Evolutionary conservation across 2,329 filamentous ascomycete species (phyloP), one percentile per base, ranked within the genome.

Genomic region (Aspergillus sp.): DNA sequence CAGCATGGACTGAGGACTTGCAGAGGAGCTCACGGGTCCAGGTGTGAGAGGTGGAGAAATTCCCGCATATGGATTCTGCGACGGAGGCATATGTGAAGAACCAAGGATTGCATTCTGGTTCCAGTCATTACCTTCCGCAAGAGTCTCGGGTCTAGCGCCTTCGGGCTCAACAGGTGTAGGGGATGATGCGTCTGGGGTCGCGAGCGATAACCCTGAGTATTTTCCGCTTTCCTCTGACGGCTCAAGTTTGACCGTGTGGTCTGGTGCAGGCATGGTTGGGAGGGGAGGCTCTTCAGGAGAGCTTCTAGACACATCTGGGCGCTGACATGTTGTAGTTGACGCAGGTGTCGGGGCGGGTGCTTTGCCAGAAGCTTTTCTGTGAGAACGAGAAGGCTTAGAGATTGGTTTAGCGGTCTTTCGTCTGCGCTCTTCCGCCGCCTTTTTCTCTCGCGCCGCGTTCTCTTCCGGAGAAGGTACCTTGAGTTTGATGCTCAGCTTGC

Each of bases 401-500:
- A 41, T 8, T 7, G 55, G 54, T 28, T 64, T 70, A 8, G 60
- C 50, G 2, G 59, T 46, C n/a, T 72, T 73, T 54, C 77, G 78
- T 60, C 77, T 78, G 51, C 77, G 76, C 46, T 80, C 77, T n/a
- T 78, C 74, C 1, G 71, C 66, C n/a, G 69, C 71, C 56, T 77
- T 79, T 54, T 81, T 79, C 68, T 85, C 82, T 23, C 82, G 75
- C 7, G 79, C 80, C 30, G 85, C 83, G 62, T 87, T 80, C 68
- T 87, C 85, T 68, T 87, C 85, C 23, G 81, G 81, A 0, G 84
- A 80, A 0, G 84, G 84, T 55, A 88, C 77, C 64, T 86, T 87
- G 52, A 89, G 70, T 23, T 85, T 87, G 58, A 89, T 83, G 57
- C 73, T 79, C 63, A 81, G 71, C 30, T 83, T 83, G 69, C 84